These are phyloP conservation scores for Russula earlei DNA, from an alignment of 768 basidiomycete species.

Conservation along the genomic window DNA sequence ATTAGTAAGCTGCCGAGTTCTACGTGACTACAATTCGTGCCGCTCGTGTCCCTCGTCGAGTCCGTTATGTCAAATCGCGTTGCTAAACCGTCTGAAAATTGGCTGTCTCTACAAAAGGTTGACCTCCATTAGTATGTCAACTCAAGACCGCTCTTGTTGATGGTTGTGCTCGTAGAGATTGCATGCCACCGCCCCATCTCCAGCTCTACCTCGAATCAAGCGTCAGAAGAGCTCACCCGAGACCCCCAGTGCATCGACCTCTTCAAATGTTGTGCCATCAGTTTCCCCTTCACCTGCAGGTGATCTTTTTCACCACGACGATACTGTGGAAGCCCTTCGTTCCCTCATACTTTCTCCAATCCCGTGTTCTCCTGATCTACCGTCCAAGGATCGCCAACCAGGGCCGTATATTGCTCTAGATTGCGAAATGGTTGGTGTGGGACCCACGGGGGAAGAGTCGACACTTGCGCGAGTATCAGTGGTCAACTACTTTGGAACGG, in stretches of 20 bases:
- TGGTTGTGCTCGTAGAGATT: slow-evolving; percentile 1
- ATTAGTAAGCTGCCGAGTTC: too few species aligned
- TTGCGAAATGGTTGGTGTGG: slow-evolving; percentile 98
- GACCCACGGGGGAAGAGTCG: slow-evolving; percentile 70
- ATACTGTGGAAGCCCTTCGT: slow-evolving; percentile 8
- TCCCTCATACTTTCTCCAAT: slow-evolving; percentile 26
- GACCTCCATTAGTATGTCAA: not conserved
- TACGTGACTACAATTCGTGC: too few species aligned
- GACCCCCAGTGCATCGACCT: not conserved
- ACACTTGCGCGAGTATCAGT: slow-evolving; percentile 82
- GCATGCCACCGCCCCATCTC: not conserved
- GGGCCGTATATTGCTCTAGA: slow-evolving; percentile 80
- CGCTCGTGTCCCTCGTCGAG: too few species aligned
- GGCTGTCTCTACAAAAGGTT: slow-evolving; percentile 12
- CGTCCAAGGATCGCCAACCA: slow-evolving; percentile 26
- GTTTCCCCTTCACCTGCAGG: not conserved
- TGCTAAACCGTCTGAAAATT: slow-evolving; percentile 10
- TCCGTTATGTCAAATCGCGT: not conserved
- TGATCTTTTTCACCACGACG: not conserved
- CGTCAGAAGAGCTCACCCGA: not conserved
- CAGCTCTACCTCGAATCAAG: not conserved
- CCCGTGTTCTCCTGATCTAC: slow-evolving; percentile 7
- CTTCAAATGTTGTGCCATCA: not conserved
- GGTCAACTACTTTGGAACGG: slow-evolving; percentile 79
- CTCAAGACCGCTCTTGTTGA: slow-evolving; percentile 1